Evolutionary conservation across 2,329 filamentous ascomycete species (phyloP), one percentile per base, ranked within the genome.

Genomic region (Raffaelea arxii): DNA sequence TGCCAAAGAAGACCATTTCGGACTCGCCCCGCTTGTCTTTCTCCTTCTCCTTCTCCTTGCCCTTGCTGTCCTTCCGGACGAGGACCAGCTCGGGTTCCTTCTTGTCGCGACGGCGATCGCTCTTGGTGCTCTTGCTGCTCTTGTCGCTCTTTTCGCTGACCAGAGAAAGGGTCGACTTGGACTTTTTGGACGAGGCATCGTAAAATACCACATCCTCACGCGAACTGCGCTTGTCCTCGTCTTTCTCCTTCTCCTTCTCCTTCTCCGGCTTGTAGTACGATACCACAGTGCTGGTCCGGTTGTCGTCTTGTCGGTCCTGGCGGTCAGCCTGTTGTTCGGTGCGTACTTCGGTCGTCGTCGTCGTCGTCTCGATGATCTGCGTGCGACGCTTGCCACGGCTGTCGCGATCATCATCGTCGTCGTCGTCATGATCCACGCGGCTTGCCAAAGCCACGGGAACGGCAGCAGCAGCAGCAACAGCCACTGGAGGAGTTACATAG

Each of bases 181-280:
- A n/a, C n/a, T n/a, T n/a, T n/a, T n/a, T n/a, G n/a, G n/a, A n/a
- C n/a, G n/a, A n/a, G n/a, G n/a, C n/a, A n/a, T n/a, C n/a, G n/a
- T n/a, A n/a, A n/a, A n/a, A n/a, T n/a, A n/a, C n/a, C n/a, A n/a
- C n/a, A n/a, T n/a, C n/a, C n/a, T n/a, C n/a, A n/a, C n/a, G n/a
- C n/a, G n/a, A n/a, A n/a, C n/a, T n/a, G n/a, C n/a, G n/a, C 38
- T 41, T 25, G 39, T n/a, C 21, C 23, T 41, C 18, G 21, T 22
- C 10, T 22, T 25, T 24, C 4, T 43, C 40, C 32, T 36, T 36
- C 22, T 22, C n/a, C 21, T 38, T 35, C 32, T 41, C 16, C 3
- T 46, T 39, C 25, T 32, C 14, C 9, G 24, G 12, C 5, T 37
- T 48, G 49, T 55, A 51, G 46, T 59, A 56, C 41, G 51, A 62